Percentiles rank a stretch among this genome's conserved stretches.
These are phyloP conservation scores for Echeveria elegans DNA, from an alignment of 164 flowering plant genomes.

Conservation along the genomic window DNA sequence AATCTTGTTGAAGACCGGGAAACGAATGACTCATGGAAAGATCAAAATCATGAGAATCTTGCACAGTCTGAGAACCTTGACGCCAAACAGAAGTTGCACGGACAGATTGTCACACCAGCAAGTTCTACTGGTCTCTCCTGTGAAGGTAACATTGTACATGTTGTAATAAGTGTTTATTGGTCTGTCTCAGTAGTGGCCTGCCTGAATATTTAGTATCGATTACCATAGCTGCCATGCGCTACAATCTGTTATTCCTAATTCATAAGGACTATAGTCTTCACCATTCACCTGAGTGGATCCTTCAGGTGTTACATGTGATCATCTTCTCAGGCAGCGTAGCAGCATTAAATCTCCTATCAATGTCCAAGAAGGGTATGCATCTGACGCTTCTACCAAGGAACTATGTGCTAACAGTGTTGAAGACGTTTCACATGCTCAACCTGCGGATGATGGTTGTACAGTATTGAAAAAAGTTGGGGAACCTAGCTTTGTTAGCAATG, in stretches of 20 bases:
- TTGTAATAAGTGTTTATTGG: neutral
- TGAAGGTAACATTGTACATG: constrained; percentile 18
- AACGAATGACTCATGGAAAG: constrained; percentile 14
- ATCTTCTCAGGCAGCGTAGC: constrained; percentile 14
- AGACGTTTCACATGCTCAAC: constrained; percentile 18
- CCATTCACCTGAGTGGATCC: neutral
- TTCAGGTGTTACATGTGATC: constrained; percentile 14
- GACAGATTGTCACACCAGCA: constrained; percentile 12
- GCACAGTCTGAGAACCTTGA: constrained; percentile 12
- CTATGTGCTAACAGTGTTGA: constrained; percentile 20
- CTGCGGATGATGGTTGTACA: constrained; percentile 9
- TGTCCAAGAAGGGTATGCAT: constrained; percentile 55
- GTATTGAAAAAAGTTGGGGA: constrained; percentile 14
- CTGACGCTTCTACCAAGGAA: constrained; percentile 48
- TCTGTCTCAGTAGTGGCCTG: no score
- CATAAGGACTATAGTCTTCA: neutral
- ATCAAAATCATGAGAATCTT: constrained; percentile 9
- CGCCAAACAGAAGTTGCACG: constrained; percentile 18
- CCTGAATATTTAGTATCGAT: no score
- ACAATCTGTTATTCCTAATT: no score
- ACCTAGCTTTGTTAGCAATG: constrained; percentile 10
- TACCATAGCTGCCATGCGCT: no score
- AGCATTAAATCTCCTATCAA: constrained; percentile 40
- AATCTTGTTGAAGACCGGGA: constrained; percentile 30
- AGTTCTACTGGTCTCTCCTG: constrained; percentile 12